phyloP scores from a whole-genome alignment of 1,139 yeast species.

The Yamadazyma dushanensis region DNA sequence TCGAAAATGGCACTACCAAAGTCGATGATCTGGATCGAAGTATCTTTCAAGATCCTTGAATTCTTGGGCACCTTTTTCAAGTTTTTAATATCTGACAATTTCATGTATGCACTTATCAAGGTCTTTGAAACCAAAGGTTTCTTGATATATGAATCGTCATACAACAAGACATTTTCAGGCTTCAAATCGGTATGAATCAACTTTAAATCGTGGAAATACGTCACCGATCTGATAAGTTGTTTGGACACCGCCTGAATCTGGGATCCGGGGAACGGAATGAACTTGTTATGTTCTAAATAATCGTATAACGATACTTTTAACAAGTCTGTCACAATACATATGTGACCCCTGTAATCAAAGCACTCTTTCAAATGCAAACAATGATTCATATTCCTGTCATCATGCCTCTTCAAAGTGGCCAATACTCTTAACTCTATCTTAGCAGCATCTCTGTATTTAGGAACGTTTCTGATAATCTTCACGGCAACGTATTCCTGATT shows the following conservation, averaged over 20 bases:
- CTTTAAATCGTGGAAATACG: conserved; percentile 84
- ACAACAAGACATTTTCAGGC: conserved; percentile 88
- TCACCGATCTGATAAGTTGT: conserved; percentile 82
- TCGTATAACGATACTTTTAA: conserved; percentile 85
- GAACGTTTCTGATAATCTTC: conserved; percentile 81
- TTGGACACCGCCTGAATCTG: conserved; percentile 89
- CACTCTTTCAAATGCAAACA: conserved; percentile 83
- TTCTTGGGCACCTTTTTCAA: conserved; percentile 36
- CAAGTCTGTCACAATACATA: conserved; percentile 88
- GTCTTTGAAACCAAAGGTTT: conserved; percentile 37
- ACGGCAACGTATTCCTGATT: conserved; percentile 76
- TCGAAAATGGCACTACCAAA: conserved; percentile 94
- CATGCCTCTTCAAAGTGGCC: conserved; percentile 77
- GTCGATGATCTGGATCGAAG: conserved; percentile 87
- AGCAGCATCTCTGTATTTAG: conserved; percentile 82
- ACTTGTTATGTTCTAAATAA: conserved; percentile 74
- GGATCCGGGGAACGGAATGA: conserved; percentile 74
- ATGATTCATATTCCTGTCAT: conserved; percentile 65
- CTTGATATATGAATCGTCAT: conserved; percentile 52
- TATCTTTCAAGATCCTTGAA: conserved; percentile 64
- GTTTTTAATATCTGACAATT: conserved; percentile 21
- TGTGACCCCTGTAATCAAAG: conserved; percentile 91
- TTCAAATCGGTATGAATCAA: conserved; percentile 92
- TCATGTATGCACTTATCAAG: conserved; percentile 31
- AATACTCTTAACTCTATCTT: conserved; percentile 77